phyloP scores from a whole-genome alignment of 192 early-diverging fungal genomes.

The Endogone sp. region DNA sequence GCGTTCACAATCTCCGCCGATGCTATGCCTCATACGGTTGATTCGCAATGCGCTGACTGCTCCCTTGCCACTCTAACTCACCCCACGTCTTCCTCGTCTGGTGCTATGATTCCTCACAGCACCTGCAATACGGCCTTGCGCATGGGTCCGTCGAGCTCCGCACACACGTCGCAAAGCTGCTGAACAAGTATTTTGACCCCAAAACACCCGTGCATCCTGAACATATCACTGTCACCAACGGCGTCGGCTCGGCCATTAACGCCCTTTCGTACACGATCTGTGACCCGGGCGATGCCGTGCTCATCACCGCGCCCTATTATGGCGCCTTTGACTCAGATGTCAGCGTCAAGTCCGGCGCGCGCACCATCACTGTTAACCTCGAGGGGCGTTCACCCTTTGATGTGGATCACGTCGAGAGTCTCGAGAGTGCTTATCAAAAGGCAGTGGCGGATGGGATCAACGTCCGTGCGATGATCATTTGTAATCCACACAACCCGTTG shows the following conservation, averaged over 20 bases:
- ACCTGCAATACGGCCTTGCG: conserved; percentile 39
- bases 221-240: conserved; percentile 61
- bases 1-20: not conserved
- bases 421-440: conserved; percentile 47
- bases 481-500: conserved; percentile 73
- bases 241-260: conserved; percentile 62
- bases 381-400: conserved; percentile 32
- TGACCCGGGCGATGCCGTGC: conserved; percentile 67
- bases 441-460: conserved; percentile 38
- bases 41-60: no score
- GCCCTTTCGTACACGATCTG: conserved; percentile 58
- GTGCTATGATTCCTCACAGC: conserved; percentile 14
- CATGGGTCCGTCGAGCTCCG: conserved; percentile 58
- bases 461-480: conserved; percentile 58
- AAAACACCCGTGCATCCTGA: conserved; percentile 32
- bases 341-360: conserved; percentile 41
- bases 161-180: conserved; percentile 48
- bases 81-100: not conserved
- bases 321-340: conserved; percentile 69
- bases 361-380: conserved; percentile 45
- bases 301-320: conserved; percentile 77
- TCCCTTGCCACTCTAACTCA: not conserved
- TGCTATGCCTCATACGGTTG: no score
- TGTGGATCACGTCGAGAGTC: conserved; percentile 27
- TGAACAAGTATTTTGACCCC: conserved; percentile 64